phyloP scores from a whole-genome alignment of 306 rosid species.

The Astragalus glycyphyllos region DNA sequence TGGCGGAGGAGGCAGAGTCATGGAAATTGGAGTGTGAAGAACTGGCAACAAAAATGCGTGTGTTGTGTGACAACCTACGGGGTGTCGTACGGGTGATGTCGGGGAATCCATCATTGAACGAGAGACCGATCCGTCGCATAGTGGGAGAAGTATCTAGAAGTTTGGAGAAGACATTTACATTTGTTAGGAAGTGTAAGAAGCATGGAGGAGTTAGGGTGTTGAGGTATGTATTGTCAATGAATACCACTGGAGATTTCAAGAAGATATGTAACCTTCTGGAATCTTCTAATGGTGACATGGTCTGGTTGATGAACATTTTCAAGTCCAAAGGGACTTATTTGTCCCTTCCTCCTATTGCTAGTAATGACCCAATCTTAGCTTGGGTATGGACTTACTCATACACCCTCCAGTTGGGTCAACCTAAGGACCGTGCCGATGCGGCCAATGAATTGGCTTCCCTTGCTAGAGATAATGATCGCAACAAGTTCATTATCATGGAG shows the following conservation, averaged over 20 bases:
- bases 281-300: conserved; percentile 76
- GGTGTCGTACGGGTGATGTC: conserved; percentile 58
- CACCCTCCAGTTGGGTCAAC: conserved; percentile 75
- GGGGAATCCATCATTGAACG: conserved; percentile 64
- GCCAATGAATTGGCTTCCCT: conserved; percentile 60
- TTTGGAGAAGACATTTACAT: conserved; percentile 63
- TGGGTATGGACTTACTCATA: conserved; percentile 82
- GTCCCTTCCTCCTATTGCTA: conserved; percentile 77
- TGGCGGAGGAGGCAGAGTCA: conserved; percentile 74
- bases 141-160: conserved; percentile 62
- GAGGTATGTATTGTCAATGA: conserved; percentile 74
- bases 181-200: conserved; percentile 65
- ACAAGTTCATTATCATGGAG: conserved; percentile 74
- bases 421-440: conserved; percentile 70
- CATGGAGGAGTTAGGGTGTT: conserved; percentile 77
- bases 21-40: conserved; percentile 64
- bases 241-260: conserved; percentile 66
- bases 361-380: conserved; percentile 78
- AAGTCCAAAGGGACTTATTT: conserved; percentile 64
- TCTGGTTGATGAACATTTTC: conserved; percentile 70
- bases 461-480: conserved; percentile 63
- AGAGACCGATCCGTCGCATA: conserved; percentile 75
- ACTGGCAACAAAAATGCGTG: conserved; percentile 63
- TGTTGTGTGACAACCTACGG: conserved; percentile 68
- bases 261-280: conserved; percentile 67